phyloP scores from a whole-genome alignment of 495 filamentous ascomycete genomes.

The Podospora australis region DNA sequence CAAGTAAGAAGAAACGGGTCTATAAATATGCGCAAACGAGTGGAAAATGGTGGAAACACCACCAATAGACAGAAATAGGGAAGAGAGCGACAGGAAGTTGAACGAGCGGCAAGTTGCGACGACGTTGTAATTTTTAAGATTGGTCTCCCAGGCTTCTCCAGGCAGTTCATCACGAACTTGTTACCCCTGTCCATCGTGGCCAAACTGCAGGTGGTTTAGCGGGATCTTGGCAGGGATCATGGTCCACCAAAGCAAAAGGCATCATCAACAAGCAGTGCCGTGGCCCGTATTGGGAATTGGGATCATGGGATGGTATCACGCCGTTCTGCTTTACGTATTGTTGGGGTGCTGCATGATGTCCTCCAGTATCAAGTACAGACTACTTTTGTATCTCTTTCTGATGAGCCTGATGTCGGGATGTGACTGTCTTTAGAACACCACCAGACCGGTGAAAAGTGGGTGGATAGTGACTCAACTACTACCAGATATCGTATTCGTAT shows the following conservation, averaged over 20 bases:
- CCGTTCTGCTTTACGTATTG: no score
- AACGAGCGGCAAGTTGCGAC: slow-evolving; percentile 1
- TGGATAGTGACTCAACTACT: no score
- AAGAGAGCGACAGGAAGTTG: neutral
- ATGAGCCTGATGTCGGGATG: no score
- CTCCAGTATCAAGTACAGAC: no score
- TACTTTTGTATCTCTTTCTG: no score
- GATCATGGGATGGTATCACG: no score
- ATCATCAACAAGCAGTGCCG: neutral
- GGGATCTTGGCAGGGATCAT: slow-evolving; percentile 8
- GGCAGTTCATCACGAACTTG: neutral
- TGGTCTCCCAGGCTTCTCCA: slow-evolving; percentile 6
- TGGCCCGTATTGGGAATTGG: no score
- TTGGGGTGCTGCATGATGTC: no score
- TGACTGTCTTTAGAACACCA: no score
- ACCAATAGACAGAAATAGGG: neutral
- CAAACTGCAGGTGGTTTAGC: slow-evolving; percentile 3
- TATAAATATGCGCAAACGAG: neutral
- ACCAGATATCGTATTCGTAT: no score
- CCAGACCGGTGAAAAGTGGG: no score
- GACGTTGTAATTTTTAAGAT: slow-evolving; percentile 11
- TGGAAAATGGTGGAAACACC: neutral
- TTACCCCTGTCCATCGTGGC: neutral
- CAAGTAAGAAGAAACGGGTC: neutral
- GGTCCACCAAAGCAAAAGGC: neutral